Evolutionary conservation across 2,329 filamentous ascomycete genomes (phyloP), one percentile per base, ranked within the genome.

Genomic region (Chaetomium strumarium): DNA sequence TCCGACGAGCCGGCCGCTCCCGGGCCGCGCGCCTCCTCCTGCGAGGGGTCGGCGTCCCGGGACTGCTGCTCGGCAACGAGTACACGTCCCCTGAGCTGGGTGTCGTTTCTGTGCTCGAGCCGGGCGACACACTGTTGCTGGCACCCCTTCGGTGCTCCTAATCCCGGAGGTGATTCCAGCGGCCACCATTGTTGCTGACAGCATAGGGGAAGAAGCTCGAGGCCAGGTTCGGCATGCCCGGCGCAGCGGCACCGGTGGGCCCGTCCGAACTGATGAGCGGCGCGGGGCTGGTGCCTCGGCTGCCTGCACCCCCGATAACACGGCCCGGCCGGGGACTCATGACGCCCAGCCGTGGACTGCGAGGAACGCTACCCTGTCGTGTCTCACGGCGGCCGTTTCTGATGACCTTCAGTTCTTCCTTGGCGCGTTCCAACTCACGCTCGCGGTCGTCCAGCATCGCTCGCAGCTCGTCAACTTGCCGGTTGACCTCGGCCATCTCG

Each of bases 341-440:
- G 48, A 79, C 68, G 31, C 73, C 70, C 57, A 75, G 68, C 11
- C 77, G 72, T n/a, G 80, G 80, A 61, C 79, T 82, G 19, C 77
- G 75, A 46, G 79, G 79, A 19, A 80, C 78, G 58, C 79, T 82
- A 48, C 68, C 71, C 60, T 77, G 74, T 34, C 80, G 69, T 3
- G 80, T 83, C 64, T 81, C 78, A 42, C 79, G 70, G 6, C 80
- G 73, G 16, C 72, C 73, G 55, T 71, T 78, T 60, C 72, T 76
- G 38, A 75, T 62, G 38, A 66, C 55, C 8, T 70, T 69, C 24
- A 81, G 62, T 63, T 83, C 79, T 14, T 80, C 75, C 51, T 68
- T 72, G 20, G 70, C 58, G 13, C 69, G 70, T 16, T 71, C 70
- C 24, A 83, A 67, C 58, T 81, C 76, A 20, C 67, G 62, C 49